A percentile compares a stretch with the other conserved stretches of the same genome.
phyloP scores from a whole-genome alignment of 2,329 filamentous ascomycete genomes.

The Dothistroma septosporum region DNA sequence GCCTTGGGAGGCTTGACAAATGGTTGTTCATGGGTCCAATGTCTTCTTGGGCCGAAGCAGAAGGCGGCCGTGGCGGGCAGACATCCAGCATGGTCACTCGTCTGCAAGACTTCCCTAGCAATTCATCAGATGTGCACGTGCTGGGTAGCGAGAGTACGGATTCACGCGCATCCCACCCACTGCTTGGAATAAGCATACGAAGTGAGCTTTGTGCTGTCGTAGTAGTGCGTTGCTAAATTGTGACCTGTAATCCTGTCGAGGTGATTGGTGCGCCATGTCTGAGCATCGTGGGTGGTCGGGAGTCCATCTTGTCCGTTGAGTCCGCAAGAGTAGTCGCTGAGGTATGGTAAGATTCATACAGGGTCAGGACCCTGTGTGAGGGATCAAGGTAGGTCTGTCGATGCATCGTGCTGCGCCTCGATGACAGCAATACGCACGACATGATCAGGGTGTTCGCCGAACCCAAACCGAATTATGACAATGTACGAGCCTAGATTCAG shows the following conservation, averaged over 20 bases:
- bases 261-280: neutral
- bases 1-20: neutral
- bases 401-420: neutral
- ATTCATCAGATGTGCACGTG: no score
- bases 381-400: neutral
- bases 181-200: no score
- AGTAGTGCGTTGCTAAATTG: no score
- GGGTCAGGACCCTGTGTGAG: neutral
- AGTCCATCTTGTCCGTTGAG: neutral
- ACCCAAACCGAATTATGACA: neutral
- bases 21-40: neutral
- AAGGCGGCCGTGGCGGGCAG: neutral
- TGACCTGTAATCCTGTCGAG: neutral
- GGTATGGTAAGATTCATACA: neutral
- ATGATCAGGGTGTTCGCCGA: neutral
- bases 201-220: no score
- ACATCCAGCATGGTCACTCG: neutral
- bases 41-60: neutral
- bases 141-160: no score
- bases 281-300: neutral
- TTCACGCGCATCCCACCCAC: no score
- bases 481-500: neutral
- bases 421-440: neutral
- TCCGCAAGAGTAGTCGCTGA: neutral
- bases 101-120: no score